Percentiles rank a stretch among this genome's conserved stretches.
Conservation (phyloP, 2,329 filamentous ascomycete species). For the Alternaria gansuensis region DNA sequence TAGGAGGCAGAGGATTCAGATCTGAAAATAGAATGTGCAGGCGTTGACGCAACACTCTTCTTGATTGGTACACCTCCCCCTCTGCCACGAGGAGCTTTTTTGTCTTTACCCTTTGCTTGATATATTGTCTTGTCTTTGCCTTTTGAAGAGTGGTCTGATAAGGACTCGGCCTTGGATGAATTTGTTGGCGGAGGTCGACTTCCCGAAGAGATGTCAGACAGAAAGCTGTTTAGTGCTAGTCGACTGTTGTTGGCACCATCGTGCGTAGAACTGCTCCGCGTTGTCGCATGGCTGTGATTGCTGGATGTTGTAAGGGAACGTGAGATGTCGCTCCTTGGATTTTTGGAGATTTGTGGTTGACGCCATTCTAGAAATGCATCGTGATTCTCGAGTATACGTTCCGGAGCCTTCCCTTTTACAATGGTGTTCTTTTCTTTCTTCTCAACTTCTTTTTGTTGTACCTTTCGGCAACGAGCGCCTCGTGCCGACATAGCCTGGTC, state of each 20-base stretch:
- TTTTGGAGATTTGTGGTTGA: conserved; percentile 34
- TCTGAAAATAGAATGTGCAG: conserved; percentile 31
- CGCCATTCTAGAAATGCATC: conserved; percentile 46
- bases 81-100: conserved; percentile 50
- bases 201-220: conserved; percentile 38
- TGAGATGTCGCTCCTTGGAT: conserved; percentile 32
- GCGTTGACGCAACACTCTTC: conserved; percentile 27
- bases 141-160: conserved; percentile 42
- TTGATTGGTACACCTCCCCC: conserved; percentile 53
- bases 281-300: conserved; percentile 40
- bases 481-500: conserved; percentile 49
- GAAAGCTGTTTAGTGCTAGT: conserved; percentile 32
- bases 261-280: conserved; percentile 43
- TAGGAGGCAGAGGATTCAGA: conserved; percentile 38
- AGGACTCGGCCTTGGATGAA: conserved; percentile 33
- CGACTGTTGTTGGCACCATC: conserved; percentile 28
- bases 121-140: conserved; percentile 49
- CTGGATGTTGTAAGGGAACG: conserved; percentile 44
- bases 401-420: conserved; percentile 43
- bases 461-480: conserved; percentile 53
- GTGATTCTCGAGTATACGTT: conserved; percentile 30
- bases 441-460: conserved; percentile 52
- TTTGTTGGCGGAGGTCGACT: conserved; percentile 28
- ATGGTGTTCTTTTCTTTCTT: conserved; percentile 52
- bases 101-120: conserved; percentile 51